These are phyloP conservation scores for Schwanniomyces pseudopolymorphus DNA, from an alignment of 805 yeast genomes.

Conservation along the genomic window DNA sequence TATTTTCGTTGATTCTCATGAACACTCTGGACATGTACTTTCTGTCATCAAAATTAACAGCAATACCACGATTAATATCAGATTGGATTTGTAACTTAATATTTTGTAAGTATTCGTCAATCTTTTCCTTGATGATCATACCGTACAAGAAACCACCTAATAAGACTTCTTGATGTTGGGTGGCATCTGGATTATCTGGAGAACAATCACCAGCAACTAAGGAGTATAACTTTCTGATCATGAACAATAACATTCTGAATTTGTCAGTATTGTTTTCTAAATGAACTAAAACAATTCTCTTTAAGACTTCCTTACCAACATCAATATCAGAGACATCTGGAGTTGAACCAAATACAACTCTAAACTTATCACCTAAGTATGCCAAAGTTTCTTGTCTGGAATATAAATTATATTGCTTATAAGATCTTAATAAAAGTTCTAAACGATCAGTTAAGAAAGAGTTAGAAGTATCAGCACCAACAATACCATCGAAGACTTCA, in stretches of 20 bases:
- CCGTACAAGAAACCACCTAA: constrained; percentile 96
- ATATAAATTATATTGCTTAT: constrained; percentile 74
- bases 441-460: constrained; percentile 97
- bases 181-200: constrained; percentile 98
- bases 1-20: constrained; percentile 80
- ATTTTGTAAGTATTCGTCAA: constrained; percentile 84
- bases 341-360: constrained; percentile 87
- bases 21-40: constrained; percentile 82
- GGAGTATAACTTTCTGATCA: constrained; percentile 93
- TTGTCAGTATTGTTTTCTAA: constrained; percentile 73
- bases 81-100: constrained; percentile 72
- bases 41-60: constrained; percentile 80
- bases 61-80: constrained; percentile 76
- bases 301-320: constrained; percentile 82
- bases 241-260: constrained; percentile 82
- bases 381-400: constrained; percentile 89
- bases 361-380: constrained; percentile 91
- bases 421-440: constrained; percentile 86
- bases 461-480: constrained; percentile 82
- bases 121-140: constrained; percentile 93
- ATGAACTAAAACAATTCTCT: constrained; percentile 87
- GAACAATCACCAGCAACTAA: constrained; percentile 95
- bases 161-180: constrained; percentile 96
- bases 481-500: constrained; percentile 94
- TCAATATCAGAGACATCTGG: constrained; percentile 86